These are phyloP conservation scores for Alternaria sp. DNA, from an alignment of 2,329 filamentous ascomycete genomes.

Conservation along the genomic window DNA sequence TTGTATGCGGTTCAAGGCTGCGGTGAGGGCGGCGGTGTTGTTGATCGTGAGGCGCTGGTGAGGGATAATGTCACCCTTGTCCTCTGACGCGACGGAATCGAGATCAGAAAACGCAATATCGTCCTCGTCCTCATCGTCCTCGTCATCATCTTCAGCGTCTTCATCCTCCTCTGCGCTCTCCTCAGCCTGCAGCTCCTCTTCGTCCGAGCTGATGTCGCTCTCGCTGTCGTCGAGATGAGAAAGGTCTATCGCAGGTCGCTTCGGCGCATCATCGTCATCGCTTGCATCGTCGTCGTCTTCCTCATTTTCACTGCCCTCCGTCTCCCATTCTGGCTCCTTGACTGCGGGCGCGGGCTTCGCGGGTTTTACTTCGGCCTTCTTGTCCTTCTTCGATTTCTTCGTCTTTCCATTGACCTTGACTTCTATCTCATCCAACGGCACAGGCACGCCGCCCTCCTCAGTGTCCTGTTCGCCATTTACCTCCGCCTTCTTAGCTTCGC, in stretches of 20 bases:
- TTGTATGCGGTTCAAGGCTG: constrained; percentile 80
- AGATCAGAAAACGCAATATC: constrained; percentile 91
- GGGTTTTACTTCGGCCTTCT: constrained; percentile 44
- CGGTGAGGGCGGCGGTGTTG: constrained; percentile 86
- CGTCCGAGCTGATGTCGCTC: constrained; percentile 51
- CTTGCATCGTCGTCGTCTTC: constrained; percentile 52
- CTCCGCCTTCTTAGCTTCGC: constrained; percentile 11
- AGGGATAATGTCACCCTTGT: constrained; percentile 85
- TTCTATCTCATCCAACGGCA: constrained; percentile 41
- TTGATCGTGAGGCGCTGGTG: constrained; percentile 96
- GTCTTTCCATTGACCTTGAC: constrained; percentile 42
- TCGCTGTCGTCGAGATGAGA: constrained; percentile 53
- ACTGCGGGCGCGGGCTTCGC: constrained; percentile 31
- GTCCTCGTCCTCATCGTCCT: constrained; percentile 63
- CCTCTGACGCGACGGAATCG: constrained; percentile 78
- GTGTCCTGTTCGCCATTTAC: constrained; percentile 29
- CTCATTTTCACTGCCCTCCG: constrained; percentile 47
- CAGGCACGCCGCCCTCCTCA: constrained; percentile 42
- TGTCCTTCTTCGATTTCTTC: constrained; percentile 45
- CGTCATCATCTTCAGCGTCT: constrained; percentile 47
- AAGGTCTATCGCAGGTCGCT: constrained; percentile 37
- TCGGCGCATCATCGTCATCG: constrained; percentile 43
- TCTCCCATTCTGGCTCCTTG: constrained; percentile 45
- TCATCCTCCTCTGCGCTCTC: constrained; percentile 48
- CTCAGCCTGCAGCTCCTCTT: constrained; percentile 40